These are phyloP conservation scores for Immersiella caudata DNA, from an alignment of 495 filamentous ascomycete genomes.

Conservation along the genomic window DNA sequence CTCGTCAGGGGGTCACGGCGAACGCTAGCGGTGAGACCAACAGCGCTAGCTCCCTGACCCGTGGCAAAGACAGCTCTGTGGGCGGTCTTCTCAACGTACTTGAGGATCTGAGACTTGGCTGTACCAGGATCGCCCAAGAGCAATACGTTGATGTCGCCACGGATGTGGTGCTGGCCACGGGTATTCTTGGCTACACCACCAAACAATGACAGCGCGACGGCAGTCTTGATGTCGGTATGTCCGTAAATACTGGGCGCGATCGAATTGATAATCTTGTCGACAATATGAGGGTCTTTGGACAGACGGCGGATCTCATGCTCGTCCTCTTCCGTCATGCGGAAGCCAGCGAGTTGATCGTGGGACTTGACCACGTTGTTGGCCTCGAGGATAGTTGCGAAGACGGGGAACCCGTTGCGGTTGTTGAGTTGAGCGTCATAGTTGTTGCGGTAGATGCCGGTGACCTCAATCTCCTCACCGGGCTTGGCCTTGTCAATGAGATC, in stretches of 20 bases:
- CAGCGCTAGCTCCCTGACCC: conserved; percentile 94
- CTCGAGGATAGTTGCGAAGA: conserved; percentile 97
- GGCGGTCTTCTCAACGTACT: conserved; percentile 97
- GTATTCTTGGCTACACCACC: conserved; percentile 92
- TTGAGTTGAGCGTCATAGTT: conserved; percentile 98
- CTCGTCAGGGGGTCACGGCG: conserved; percentile 93
- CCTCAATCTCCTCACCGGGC: conserved; percentile 96
- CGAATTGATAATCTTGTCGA: conserved; percentile 92
- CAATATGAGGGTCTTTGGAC: conserved; percentile 84
- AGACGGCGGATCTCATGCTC: conserved; percentile 88
- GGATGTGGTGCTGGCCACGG: conserved; percentile 82
- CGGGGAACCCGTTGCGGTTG: conserved; percentile 98
- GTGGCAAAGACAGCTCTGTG: conserved; percentile 98
- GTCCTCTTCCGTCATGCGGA: conserved; percentile 93
- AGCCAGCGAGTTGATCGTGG: conserved; percentile 97
- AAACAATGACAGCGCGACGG: conserved; percentile 90
- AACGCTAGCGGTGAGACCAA: conserved; percentile 96
- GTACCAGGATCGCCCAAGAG: conserved; percentile 97
- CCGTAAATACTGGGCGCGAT: conserved; percentile 98
- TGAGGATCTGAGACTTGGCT: conserved; percentile 96
- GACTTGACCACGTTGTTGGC: conserved; percentile 97
- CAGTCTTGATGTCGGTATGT: conserved; percentile 96
- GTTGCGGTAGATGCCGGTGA: conserved; percentile 97
- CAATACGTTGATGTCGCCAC: conserved; percentile 98
- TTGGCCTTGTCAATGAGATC: conserved; percentile 97